A percentile compares a stretch with the other conserved stretches of the same genome.
Conservation (phyloP, 352 stramenopile species). For the Globisporangium sylvaticum region DNA sequence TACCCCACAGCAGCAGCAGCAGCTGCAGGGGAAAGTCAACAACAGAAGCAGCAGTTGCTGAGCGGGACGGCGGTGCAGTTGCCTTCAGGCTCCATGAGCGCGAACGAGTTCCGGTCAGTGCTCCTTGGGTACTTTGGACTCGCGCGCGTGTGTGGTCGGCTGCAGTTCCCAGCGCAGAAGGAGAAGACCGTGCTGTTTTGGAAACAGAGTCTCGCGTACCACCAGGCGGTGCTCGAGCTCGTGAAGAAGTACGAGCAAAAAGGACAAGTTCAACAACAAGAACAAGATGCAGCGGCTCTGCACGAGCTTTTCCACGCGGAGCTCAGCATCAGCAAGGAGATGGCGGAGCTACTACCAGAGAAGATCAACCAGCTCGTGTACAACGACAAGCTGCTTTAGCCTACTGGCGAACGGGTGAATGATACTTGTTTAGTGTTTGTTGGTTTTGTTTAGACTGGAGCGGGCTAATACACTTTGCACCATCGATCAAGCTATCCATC, state of each 20-base stretch:
- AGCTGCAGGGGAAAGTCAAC: neutral
- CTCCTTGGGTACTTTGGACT: slow-evolving; percentile 60
- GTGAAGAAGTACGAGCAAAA: slow-evolving; percentile 32
- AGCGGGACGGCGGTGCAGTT: slow-evolving; percentile 28
- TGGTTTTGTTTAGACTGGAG: neutral
- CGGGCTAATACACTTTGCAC: neutral
- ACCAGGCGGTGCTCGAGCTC: slow-evolving; percentile 39
- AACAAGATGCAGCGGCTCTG: slow-evolving; percentile 19
- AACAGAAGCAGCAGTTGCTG: slow-evolving; percentile 23
- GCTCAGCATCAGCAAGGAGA: slow-evolving; percentile 56
- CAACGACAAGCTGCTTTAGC: slow-evolving; percentile 48
- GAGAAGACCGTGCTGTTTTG: slow-evolving; percentile 56
- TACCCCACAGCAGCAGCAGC: slow-evolving; percentile 26
- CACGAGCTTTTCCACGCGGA: slow-evolving; percentile 43
- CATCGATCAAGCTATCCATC: neutral
- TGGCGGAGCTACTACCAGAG: slow-evolving; percentile 59
- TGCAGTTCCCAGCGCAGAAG: slow-evolving; percentile 34
- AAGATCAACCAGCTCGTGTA: slow-evolving; percentile 82
- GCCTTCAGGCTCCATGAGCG: slow-evolving; percentile 26
- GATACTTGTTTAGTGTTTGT: neutral
- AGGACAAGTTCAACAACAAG: neutral
- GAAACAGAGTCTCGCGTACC: slow-evolving; percentile 53
- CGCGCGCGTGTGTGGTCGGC: slow-evolving; percentile 56
- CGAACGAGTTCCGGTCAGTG: slow-evolving; percentile 39
- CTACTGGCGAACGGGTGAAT: neutral